Conservation (phyloP, 2,329 filamentous ascomycete species). For the Cladophialophora immunda region DNA sequence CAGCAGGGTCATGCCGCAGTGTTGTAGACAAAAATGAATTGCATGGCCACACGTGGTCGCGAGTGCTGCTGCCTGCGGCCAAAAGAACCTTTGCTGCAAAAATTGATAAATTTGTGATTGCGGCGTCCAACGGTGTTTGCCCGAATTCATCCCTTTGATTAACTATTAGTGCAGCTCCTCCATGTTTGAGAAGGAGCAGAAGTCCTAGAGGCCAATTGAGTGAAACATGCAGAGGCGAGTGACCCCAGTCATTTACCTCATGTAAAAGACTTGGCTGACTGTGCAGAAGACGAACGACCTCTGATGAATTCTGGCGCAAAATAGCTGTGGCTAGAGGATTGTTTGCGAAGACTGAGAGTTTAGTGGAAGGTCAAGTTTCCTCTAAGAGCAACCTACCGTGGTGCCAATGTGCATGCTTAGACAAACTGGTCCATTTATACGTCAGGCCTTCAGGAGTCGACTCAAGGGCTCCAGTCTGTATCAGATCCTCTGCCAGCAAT, state of each 20-base stretch:
- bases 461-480: too few species aligned
- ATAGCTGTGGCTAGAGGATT: conserved; percentile 3
- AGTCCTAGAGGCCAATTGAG: conserved; percentile 1
- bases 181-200: conserved; percentile 1
- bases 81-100: conserved; percentile 3
- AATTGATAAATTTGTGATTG: background rate
- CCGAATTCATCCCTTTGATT: background rate
- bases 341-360: conserved; percentile 1
- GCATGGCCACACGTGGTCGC: background rate
- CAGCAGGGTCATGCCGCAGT: too few species aligned
- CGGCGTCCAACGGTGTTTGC: background rate
- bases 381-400: background rate
- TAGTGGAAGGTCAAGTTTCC: background rate
- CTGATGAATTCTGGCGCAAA: background rate
- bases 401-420: background rate
- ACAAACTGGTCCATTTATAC: background rate
- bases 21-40: background rate
- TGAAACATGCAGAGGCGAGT: conserved; percentile 13
- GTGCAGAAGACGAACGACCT: background rate
- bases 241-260: conserved; percentile 1
- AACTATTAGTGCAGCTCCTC: conserved; percentile 6
- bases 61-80: conserved; percentile 5
- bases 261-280: background rate
- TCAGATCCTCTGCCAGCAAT: too few species aligned
- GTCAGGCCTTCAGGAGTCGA: too few species aligned